Base-by-base conservation (phyloP, 371 early-diverging fungal species). In the Dinochytrium kinnereticum region DNA sequence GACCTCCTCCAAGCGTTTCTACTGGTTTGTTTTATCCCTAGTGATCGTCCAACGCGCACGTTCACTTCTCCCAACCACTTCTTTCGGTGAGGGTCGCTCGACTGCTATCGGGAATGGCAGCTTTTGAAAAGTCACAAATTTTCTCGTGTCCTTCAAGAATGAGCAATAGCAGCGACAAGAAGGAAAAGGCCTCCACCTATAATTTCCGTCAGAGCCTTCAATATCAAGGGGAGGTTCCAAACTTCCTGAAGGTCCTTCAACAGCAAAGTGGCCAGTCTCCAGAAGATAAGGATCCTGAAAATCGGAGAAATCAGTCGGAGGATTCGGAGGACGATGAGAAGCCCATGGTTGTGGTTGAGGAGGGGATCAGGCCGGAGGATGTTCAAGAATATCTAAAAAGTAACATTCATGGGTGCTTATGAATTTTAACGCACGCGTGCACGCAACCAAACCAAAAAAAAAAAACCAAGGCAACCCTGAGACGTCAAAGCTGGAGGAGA, bases 381-480 rank as follows among this genome's bases (percentile, higher is more conserved):
- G 55, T 53, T n/a, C n/a, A 13, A 5, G 26, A 53, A 5, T 53
- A n/a, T 53, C 5, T 53, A 5, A 26, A 13, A 5, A 26, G 55
- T 53, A 53, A 44, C 44, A 13, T 44, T 44, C 44, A 44, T 44
- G 19, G 7, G 7, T 19, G 19, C 44, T 44, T 44, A n/a, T n/a
- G 44, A 19, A 13, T 44, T 44, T 44, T 13, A 19, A 19, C 19
- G 44, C 44, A 44, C 44, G 44, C 19, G 44, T n/a, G n/a, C n/a
- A n/a, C n/a, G n/a, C n/a, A n/a, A n/a, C n/a, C n/a, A n/a, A n/a
- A n/a, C n/a, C n/a, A n/a, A n/a, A n/a, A n/a, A n/a, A 44, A 44
- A 19, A 44, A 13, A 44, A 44, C 7, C 0, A 76, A 76, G 3
- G 75, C 76, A 50, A 64, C 13, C 33, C 21, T 5, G 65, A 57